Evolutionary conservation across 345 rosid genomes (phyloP), one percentile per base, ranked within the genome.

Genomic region (Ceriops decandra): DNA sequence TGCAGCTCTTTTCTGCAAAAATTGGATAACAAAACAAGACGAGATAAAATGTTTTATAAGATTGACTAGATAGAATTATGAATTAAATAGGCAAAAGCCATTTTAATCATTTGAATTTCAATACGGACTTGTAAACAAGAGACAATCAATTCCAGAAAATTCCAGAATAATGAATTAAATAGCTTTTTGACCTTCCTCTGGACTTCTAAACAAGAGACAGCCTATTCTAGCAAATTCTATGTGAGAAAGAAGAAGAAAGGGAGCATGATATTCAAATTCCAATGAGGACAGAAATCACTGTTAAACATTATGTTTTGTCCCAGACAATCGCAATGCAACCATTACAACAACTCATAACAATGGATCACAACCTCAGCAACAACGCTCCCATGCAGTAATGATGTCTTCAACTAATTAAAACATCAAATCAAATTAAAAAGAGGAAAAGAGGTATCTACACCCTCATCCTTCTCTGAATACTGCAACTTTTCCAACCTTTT

Each of bases 401-500:
- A 20, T 7, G 46, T 19, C 60, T 47, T 38, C 57, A 42, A 28
- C 20, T 60, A 24, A 66, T 31, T 32, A 61, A 15, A 38, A 36
- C 11, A 71, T 28, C 27, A 15, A 52, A 22, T n/a, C 6, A 11
- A 49, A 35, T 20, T 33, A 33, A 33, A 33, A 7, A 7, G 47
- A 21, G 65, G 57, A n/a, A 42, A 57, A 31, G 33, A 31, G 33
- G 57, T 65, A 79, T 91, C 62, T 62, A 95, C 97, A 81, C 82
- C 85, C 59, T 82, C 89, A 47, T 72, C 86, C 66, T 79, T 86
- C 62, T 82, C 83, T 22, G 85, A 86, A 64, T 91, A 85, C 31
- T 57, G 85, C 7, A 85, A 85, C 78, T 87, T 92, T 65, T 86
- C 92, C 52, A 89, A 77, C 80, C 86, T 90, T 70, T 82, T 86